Percentiles rank a stretch among this genome's conserved stretches.
These are phyloP conservation scores for Globisporangium sylvaticum DNA, from an alignment of 352 stramenopile species.

Conservation along the genomic window DNA sequence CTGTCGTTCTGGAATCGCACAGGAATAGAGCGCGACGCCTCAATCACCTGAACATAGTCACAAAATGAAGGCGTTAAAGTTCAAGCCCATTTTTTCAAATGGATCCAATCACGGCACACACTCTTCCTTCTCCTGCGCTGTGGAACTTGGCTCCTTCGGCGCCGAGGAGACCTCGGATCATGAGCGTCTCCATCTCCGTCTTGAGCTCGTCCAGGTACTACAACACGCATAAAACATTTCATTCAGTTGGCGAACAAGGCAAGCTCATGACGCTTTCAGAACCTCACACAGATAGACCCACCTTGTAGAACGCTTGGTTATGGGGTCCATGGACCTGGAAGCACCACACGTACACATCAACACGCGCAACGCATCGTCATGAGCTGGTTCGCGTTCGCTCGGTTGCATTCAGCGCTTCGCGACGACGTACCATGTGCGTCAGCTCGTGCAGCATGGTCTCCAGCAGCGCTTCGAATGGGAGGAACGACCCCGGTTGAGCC, in stretches of 20 bases:
- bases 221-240: background rate
- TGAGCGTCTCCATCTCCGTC: slow-evolving; percentile 52
- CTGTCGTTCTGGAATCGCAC: slow-evolving; percentile 27
- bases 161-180: slow-evolving; percentile 44
- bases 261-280: background rate
- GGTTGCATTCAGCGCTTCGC: background rate
- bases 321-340: slow-evolving; percentile 42
- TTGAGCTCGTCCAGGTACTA: slow-evolving; percentile 60
- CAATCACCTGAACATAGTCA: slow-evolving; percentile 7
- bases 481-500: slow-evolving; percentile 20
- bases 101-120: slow-evolving; percentile 17
- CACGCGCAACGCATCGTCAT: background rate
- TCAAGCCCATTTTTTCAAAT: no score
- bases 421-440: slow-evolving; percentile 48
- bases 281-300: slow-evolving; percentile 6
- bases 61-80: background rate
- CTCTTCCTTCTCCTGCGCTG: slow-evolving; percentile 35
- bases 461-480: slow-evolving; percentile 56
- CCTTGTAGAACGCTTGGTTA: slow-evolving; percentile 66
- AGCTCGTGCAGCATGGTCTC: slow-evolving; percentile 76
- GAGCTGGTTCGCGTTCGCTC: background rate
- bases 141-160: slow-evolving; percentile 41
- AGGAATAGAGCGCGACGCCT: slow-evolving; percentile 11
- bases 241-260: background rate
- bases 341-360: background rate